Evolutionary conservation across 768 basidiomycete species (phyloP).

Genomic region (Suillus occidentalis): DNA sequence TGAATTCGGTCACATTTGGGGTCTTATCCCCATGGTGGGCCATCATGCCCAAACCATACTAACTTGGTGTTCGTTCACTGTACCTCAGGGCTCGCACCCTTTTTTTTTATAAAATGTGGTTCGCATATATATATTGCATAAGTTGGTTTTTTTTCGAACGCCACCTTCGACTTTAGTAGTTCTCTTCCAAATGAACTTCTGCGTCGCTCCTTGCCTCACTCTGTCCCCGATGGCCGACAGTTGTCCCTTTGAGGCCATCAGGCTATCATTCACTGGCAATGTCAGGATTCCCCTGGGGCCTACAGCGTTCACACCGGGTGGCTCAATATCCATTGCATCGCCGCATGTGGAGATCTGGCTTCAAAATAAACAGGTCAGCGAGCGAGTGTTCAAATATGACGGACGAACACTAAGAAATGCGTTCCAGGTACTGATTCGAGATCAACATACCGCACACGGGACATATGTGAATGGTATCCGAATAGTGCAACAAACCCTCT

Average conservation of each 20-base stretch:
- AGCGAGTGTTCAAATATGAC: constrained; percentile 8
- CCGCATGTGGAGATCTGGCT: constrained; percentile 50
- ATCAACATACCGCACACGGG: constrained; percentile 46
- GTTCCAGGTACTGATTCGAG: constrained; percentile 45
- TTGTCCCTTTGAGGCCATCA: constrained; percentile 40
- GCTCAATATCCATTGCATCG: constrained; percentile 40
- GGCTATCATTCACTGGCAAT: constrained; percentile 32
- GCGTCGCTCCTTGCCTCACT: constrained; percentile 30
- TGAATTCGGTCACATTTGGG: constrained; percentile 1
- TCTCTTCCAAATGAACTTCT: constrained; percentile 23
- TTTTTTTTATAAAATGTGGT: constrained; percentile 2
- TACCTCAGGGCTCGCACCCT: constrained; percentile 2
- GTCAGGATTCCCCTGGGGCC: constrained; percentile 34
- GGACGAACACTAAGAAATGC: constrained; percentile 12
- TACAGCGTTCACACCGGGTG: constrained; percentile 30
- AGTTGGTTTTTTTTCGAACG: neutral
- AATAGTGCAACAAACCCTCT: constrained; percentile 36
- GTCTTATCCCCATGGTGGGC: neutral
- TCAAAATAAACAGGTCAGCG: constrained; percentile 40
- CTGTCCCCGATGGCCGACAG: constrained; percentile 36
- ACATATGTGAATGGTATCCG: constrained; percentile 48
- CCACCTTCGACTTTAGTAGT: neutral
- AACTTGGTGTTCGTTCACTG: neutral
- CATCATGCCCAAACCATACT: neutral
- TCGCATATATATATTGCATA: neutral